phyloP scores from a whole-genome alignment of 495 filamentous ascomycete species.

The Daldinia bambusicola region DNA sequence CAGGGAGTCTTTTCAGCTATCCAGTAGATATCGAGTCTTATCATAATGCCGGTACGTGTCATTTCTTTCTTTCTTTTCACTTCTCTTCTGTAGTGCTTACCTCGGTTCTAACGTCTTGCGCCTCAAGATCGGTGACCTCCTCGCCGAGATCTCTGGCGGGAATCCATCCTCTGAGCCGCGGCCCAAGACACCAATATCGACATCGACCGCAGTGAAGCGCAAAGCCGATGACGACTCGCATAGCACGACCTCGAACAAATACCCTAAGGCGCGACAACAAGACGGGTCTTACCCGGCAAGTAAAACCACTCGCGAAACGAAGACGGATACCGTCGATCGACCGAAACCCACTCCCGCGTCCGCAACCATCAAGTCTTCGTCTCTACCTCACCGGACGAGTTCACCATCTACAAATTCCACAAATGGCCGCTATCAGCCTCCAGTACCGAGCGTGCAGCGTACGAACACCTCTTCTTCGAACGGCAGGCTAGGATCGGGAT shows the following conservation, averaged over 20 bases:
- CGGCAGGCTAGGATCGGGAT: constrained; percentile 24
- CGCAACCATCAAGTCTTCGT: constrained; percentile 30
- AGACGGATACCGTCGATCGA: constrained; percentile 42
- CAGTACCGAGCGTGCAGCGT: constrained; percentile 38
- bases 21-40: constrained; percentile 25
- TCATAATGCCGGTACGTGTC: constrained; percentile 46
- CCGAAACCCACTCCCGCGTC: constrained; percentile 30
- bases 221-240: constrained; percentile 61
- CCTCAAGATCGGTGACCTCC: constrained; percentile 62
- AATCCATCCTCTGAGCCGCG: constrained; percentile 51
- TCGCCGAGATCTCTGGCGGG: constrained; percentile 65
- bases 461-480: constrained; percentile 30
- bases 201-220: constrained; percentile 55
- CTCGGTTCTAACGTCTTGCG: constrained; percentile 37
- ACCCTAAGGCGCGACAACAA: constrained; percentile 42
- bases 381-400: constrained; percentile 45
- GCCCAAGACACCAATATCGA: constrained; percentile 40
- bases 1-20: constrained; percentile 17
- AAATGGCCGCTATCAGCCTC: constrained; percentile 43
- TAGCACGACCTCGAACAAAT: constrained; percentile 44
- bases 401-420: constrained; percentile 44
- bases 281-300: constrained; percentile 44
- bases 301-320: constrained; percentile 44
- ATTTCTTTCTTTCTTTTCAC: constrained; percentile 4
- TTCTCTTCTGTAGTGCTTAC: constrained; percentile 22